Conservation (phyloP, 2,329 filamentous ascomycete genomes). For the Monilinia fructigena region DNA sequence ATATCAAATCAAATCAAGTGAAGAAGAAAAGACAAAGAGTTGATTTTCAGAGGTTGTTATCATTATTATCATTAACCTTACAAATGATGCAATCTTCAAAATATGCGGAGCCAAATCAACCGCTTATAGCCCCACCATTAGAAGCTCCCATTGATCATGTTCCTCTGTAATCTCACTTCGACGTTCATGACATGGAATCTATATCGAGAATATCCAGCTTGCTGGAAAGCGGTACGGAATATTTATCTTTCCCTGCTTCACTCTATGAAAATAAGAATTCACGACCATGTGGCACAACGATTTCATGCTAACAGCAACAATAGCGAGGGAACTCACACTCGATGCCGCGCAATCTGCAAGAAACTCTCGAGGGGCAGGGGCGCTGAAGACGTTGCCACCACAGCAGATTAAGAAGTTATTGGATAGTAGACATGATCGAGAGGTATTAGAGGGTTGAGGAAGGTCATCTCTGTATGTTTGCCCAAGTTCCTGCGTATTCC, state of each 20-base stretch:
- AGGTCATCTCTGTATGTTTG: slow-evolving; percentile 74
- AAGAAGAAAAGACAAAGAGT: neutral
- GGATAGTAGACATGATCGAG: slow-evolving; percentile 88
- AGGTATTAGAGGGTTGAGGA: slow-evolving; percentile 85
- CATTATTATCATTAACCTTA: too few species aligned
- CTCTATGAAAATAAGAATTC: neutral
- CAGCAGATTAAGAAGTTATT: slow-evolving; percentile 90
- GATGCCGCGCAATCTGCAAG: slow-evolving; percentile 92
- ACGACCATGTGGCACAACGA: slow-evolving; percentile 21
- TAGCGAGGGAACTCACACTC: slow-evolving; percentile 94
- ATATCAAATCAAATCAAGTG: neutral
- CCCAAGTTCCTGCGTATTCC: neutral
- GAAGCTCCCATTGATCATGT: slow-evolving; percentile 29
- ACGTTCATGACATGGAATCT: slow-evolving; percentile 76
- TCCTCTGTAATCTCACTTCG: slow-evolving; percentile 27
- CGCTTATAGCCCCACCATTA: slow-evolving; percentile 37
- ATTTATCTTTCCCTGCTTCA: slow-evolving; percentile 3
- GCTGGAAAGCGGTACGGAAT: slow-evolving; percentile 80
- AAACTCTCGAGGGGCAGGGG: slow-evolving; percentile 51
- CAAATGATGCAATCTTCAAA: slow-evolving; percentile 22
- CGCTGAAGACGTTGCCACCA: slow-evolving; percentile 67
- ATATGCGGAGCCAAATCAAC: slow-evolving; percentile 24
- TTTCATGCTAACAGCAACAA: slow-evolving; percentile 27
- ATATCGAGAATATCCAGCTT: slow-evolving; percentile 91
- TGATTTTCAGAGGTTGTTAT: slow-evolving; percentile 7